Base-by-base conservation (phyloP, 306 rosid species). In the Vicia sativa region DNA sequence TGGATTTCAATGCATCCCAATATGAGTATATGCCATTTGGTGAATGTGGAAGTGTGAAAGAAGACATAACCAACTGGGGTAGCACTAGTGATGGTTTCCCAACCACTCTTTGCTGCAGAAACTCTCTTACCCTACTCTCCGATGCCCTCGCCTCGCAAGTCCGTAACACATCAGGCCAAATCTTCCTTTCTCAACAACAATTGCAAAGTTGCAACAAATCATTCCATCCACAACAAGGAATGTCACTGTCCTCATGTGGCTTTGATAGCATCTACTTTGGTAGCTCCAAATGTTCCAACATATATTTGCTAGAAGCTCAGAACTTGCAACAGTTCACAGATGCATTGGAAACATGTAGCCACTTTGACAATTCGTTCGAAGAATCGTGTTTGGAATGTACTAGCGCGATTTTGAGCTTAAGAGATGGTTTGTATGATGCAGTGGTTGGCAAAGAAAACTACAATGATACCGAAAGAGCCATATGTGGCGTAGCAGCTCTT, bases 41-140 rank as follows among this genome's bases (percentile, higher is more conserved):
- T 11, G 86, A 81, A 58, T 89, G 96, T 54, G 37, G 56, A 6
- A 5, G 2, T 14, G 73, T 60, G 15, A 63, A 58, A 13, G 82
- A 68, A 42, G 48, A 45, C 6, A 66, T 86, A 43, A 46, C 4
- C 15, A 14, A 15, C 0, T 92, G 96, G 98, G 67, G 70, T 73
- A 57, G 55, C 19, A 6, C 25, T 18, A 18, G 26, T 48, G 70
- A 69, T 7, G 78, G 79, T 12, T 73, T 81, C 64, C 83, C 82
- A 1, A 46, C 53, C 9, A 84, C 79, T 2, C 43, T 80, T 0
- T 92, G 98, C 80, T 92, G 98, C 46, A 83, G 89, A 2, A 86
- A 87, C 12, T 82, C 80, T 45, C 82, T 87, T 4, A 65, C 80
- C 2, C 34, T 82, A 11, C 9, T 86, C 4, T 62, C 95, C 6